phyloP scores from a whole-genome alignment of 2,329 filamentous ascomycete species.

The Phoma sp. region DNA sequence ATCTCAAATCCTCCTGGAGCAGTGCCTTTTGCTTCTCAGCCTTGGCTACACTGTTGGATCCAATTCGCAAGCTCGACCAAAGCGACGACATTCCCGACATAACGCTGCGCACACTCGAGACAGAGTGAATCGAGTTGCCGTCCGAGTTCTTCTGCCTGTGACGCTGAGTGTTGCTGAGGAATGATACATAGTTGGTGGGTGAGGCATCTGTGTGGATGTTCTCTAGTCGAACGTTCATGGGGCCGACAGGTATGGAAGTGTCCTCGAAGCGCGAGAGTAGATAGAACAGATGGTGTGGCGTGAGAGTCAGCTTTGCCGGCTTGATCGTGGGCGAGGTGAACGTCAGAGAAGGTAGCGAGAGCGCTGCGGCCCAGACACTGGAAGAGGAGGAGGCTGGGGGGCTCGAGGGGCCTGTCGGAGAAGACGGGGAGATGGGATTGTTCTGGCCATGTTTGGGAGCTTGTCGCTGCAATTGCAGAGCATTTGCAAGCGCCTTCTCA shows the following conservation, averaged over 20 bases:
- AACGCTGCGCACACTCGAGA: constrained; percentile 94
- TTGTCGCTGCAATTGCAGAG: constrained; percentile 83
- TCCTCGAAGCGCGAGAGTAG: constrained; percentile 95
- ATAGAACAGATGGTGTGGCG: constrained; percentile 96
- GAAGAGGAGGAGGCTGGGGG: constrained; percentile 67
- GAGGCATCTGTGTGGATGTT: constrained; percentile 89
- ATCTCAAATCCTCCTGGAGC: constrained; percentile 91
- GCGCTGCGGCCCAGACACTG: constrained; percentile 78
- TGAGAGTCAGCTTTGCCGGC: constrained; percentile 89
- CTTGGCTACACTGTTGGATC: constrained; percentile 79
- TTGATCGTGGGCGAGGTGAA: constrained; percentile 87
- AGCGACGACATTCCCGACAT: constrained; percentile 96
- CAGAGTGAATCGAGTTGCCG: constrained; percentile 89
- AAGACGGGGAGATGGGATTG: constrained; percentile 46
- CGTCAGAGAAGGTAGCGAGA: constrained; percentile 84
- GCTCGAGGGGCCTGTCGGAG: constrained; percentile 44
- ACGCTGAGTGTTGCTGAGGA: constrained; percentile 82
- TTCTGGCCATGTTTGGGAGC: constrained; percentile 70
- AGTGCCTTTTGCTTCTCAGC: constrained; percentile 85
- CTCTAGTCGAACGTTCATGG: constrained; percentile 95
- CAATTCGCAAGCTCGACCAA: constrained; percentile 88
- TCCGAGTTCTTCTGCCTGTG: constrained; percentile 82
- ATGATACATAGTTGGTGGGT: constrained; percentile 93
- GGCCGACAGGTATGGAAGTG: constrained; percentile 85
- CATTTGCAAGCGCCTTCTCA: constrained; percentile 96